phyloP scores from a whole-genome alignment of 345 rosid genomes.

The Passiflora organensis region DNA sequence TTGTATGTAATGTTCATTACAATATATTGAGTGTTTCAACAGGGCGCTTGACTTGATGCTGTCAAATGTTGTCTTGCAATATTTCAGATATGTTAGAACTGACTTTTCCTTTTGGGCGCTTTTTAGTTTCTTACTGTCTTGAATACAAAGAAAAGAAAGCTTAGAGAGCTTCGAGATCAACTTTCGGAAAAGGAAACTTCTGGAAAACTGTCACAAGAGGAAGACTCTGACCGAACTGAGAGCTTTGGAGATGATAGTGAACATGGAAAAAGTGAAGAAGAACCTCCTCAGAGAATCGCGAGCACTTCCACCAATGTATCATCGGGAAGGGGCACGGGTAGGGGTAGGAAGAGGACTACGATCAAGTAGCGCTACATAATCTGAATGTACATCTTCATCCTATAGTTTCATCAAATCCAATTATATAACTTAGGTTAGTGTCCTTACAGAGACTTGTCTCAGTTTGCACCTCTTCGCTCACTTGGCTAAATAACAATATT shows the following conservation, averaged over 20 bases:
- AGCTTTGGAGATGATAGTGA: constrained; percentile 49
- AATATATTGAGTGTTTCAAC: neutral
- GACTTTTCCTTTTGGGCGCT: constrained; percentile 5
- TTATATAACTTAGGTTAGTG: neutral
- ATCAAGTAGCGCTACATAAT: constrained; percentile 19
- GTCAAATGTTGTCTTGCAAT: neutral
- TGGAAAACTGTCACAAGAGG: constrained; percentile 43
- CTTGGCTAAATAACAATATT: no score
- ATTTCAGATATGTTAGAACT: neutral
- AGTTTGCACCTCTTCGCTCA: no score
- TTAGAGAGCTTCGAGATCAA: constrained; percentile 70
- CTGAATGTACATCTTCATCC: neutral
- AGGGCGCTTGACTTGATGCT: neutral
- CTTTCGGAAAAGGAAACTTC: constrained; percentile 38
- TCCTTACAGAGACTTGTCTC: neutral
- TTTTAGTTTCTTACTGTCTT: constrained; percentile 60
- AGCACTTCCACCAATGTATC: constrained; percentile 32
- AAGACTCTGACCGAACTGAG: constrained; percentile 58
- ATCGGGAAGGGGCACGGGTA: constrained; percentile 30
- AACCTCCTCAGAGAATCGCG: constrained; percentile 27
- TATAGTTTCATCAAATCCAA: neutral
- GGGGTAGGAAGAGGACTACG: constrained; percentile 40
- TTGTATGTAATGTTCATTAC: neutral
- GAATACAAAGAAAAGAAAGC: constrained; percentile 80
- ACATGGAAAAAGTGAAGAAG: constrained; percentile 38